Evolutionary conservation across 306 rosid species (phyloP).

Genomic region (Ormosia semicastrata): DNA sequence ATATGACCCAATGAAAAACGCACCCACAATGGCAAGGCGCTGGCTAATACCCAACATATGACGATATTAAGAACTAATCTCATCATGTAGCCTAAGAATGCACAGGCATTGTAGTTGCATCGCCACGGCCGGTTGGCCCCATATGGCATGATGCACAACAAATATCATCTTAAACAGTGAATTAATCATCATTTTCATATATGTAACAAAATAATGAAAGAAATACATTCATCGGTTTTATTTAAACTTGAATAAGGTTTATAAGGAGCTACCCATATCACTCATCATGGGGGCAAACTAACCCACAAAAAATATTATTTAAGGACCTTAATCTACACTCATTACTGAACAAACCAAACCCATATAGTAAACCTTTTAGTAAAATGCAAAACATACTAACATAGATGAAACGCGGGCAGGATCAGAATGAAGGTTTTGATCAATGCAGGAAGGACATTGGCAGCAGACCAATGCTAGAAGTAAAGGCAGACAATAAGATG

Average conservation of each 20-base stretch:
- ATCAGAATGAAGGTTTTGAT: constrained; percentile 66
- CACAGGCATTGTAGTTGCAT: background rate
- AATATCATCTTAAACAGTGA: background rate
- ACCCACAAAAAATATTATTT: background rate
- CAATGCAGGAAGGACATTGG: constrained; percentile 55
- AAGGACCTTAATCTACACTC: background rate
- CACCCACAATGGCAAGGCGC: background rate
- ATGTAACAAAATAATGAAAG: background rate
- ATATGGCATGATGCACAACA: background rate
- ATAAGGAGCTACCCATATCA: background rate
- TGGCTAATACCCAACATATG: background rate
- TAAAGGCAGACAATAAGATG: constrained; percentile 16
- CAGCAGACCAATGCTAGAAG: constrained; percentile 28
- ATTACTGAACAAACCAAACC: background rate
- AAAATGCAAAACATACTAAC: too few species aligned
- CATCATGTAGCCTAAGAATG: background rate
- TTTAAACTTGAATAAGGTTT: background rate
- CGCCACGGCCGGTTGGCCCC: background rate
- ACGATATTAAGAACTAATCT: background rate
- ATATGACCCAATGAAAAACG: too few species aligned
- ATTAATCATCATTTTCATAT: background rate
- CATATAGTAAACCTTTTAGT: background rate
- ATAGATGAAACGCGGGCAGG: constrained; percentile 22
- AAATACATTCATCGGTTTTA: background rate
- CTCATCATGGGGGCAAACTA: background rate